Evolutionary conservation across 2,329 filamentous ascomycete species (phyloP), one percentile per base, ranked within the genome.

Genomic region (Aspergillus sojae): DNA sequence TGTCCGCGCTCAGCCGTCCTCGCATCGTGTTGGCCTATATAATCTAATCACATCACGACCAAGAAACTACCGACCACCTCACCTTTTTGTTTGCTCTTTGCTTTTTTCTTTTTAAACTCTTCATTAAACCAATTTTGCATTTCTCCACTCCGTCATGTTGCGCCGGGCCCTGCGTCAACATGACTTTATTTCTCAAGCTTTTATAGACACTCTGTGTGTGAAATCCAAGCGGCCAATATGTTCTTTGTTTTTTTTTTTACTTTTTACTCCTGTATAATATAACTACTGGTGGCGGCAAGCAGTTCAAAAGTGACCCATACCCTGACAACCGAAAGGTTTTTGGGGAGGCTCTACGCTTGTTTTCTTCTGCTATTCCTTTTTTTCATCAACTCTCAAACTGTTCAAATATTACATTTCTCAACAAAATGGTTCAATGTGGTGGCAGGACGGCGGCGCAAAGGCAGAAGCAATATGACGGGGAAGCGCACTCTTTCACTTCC

Each of bases 221-320:
- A 56, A 60, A 53, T 57, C 52, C 58, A 57, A 55, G 45, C 62
- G 53, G 61, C 53, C 54, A 58, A 43, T 48, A 55, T 65, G 61
- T 65, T 58, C 63, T 48, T 63, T 61, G 65, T 65, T 54, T 39
- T 46, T 62, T 56, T 6, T 28, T 62, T 36, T 34, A 26, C 39
- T 61, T 65, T 62, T 61, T 60, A 62, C 61, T 69, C 50, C 59
- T 70, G 68, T 70, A 70, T 70, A 70, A 64, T 70, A 70, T 64
- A 62, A 45, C 61, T 57, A 30, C 57, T 54, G 61, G 62, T 65
- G 67, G 64, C 53, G 62, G 57, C 60, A 63, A 65, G 60, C 64
- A 53, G 62, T 64, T 64, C 59, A 70, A 68, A 70, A 68, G 66
- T 66, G 66, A 68, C 65, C 56, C 61, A 65, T 65, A 57, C 43